These are phyloP conservation scores for Cercospora zeina DNA, from an alignment of 2,329 filamentous ascomycete species.

Conservation along the genomic window DNA sequence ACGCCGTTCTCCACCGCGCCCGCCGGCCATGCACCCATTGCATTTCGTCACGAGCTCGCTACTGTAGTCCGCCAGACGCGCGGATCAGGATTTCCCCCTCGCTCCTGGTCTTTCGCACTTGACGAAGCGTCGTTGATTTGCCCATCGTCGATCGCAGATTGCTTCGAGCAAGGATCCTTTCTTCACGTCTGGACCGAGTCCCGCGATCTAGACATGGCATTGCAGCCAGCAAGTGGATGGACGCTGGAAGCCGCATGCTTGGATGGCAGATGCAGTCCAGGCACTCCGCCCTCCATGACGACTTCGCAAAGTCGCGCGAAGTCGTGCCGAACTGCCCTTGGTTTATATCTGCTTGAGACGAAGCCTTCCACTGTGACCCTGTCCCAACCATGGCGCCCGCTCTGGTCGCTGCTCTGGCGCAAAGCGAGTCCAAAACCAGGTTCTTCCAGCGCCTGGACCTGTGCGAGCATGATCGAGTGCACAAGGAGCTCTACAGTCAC, in stretches of 20 bases:
- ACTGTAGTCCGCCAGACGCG: not conserved
- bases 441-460: conserved; percentile 47
- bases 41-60: conserved; percentile 5
- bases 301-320: not conserved
- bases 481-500: conserved; percentile 44
- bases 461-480: conserved; percentile 39
- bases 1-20: not conserved
- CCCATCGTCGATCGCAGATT: conserved; percentile 12
- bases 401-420: conserved; percentile 39
- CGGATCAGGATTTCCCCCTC: not conserved
- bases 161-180: not conserved
- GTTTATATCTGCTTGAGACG: not conserved
- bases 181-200: conserved; percentile 9
- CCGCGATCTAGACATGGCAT: conserved; percentile 11
- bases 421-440: conserved; percentile 48
- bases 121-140: not conserved
- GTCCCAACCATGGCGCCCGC: conserved; percentile 33
- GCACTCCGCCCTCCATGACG: conserved; percentile 13
- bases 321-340: conserved; percentile 1
- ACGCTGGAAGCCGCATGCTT: conserved; percentile 14
- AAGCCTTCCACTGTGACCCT: not conserved
- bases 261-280: conserved; percentile 11
- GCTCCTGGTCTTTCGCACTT: not conserved
- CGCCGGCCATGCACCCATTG: conserved; percentile 5
- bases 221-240: conserved; percentile 11